Base-by-base conservation (phyloP, 164 flowering plant genomes). In the Kalanchoe fedtschenkoi region DNA sequence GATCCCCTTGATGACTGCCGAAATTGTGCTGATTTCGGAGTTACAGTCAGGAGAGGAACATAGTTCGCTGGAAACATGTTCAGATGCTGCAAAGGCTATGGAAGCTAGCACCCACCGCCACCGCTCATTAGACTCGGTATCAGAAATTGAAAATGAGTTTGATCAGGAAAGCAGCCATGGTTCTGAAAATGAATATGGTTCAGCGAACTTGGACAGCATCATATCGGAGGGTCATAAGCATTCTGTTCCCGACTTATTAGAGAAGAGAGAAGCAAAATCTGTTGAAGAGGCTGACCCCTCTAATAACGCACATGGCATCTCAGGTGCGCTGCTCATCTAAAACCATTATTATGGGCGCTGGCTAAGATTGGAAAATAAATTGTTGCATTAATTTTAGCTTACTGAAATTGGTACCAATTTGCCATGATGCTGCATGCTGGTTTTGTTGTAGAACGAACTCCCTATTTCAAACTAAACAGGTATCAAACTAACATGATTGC, bases 131-230 rank as follows among this genome's bases (percentile, higher is more conserved):
- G 67, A 47, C 39, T 61, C 57, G 28, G 61, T 74, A 60, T 72
- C 81, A 26, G 86, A 75, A 71, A 73, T 74, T 58, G 90, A 79
- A 75, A 29, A 34, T 14, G 81, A 76, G 64, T 68, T 71, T 62
- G 67, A 51, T 47, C 68, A 58, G 58, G 78, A 69, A 34, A 46
- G 61, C 65, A 55, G 56, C 54, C 58, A 71, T 61, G 75, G 66
- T 66, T 68, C 69, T 24, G 69, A 69, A 64, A 70, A 55, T 56
- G 81, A 68, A 59, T 71, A 58, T 34, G 53, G 26, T 34, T 76
- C 78, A 44, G 51, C 67, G 19, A 62, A 72, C 56, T 68, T 76
- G 58, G 71, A 58, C 65, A 55, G 55, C 67, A 65, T 42, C 28
- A 61, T 46, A n/a, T 72, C 78, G 61, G 87, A 75, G 58, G 30